Percentiles rank a stretch among this genome's conserved stretches.
Evolutionary conservation across 192 early-diverging fungal species (phyloP).

Genomic region (Chytriomyces hyalinus): DNA sequence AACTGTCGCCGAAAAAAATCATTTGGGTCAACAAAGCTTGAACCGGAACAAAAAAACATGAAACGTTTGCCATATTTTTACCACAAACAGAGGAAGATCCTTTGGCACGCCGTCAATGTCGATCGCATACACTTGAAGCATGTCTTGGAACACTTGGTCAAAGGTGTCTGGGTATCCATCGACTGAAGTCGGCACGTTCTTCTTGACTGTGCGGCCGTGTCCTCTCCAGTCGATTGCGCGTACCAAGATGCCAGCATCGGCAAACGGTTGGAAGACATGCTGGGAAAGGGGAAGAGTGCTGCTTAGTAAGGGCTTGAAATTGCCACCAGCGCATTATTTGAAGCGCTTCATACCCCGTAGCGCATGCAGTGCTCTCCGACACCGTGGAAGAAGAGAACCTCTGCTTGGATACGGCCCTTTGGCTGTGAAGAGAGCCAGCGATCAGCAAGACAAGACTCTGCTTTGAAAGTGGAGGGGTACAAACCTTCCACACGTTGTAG

Average conservation of each 20-base stretch:
- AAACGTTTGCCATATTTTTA: background rate
- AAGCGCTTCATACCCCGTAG: slow-evolving; percentile 47
- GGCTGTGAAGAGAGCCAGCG: background rate
- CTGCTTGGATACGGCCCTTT: slow-evolving; percentile 38
- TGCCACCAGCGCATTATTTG: background rate
- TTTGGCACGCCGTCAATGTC: background rate
- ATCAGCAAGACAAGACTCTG: too few relatives aligned
- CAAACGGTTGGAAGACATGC: slow-evolving; percentile 63
- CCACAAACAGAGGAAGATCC: slow-evolving; percentile 2
- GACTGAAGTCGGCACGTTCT: background rate
- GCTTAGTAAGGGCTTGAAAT: background rate
- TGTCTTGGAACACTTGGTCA: slow-evolving; percentile 49
- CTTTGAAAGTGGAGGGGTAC: background rate
- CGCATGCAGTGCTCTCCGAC: slow-evolving; percentile 67
- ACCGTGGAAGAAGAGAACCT: slow-evolving; percentile 63
- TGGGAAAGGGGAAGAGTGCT: background rate
- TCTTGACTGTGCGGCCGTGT: slow-evolving; percentile 23
- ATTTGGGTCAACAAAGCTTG: background rate
- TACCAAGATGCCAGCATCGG: slow-evolving; percentile 59
- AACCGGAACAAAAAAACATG: background rate
- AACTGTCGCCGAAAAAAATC: too few relatives aligned
- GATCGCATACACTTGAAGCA: slow-evolving; percentile 25
- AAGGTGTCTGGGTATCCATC: slow-evolving; percentile 15
- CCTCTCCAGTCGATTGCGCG: slow-evolving; percentile 69
- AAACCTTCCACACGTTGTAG: slow-evolving; percentile 25